Percentiles rank a stretch among this genome's conserved stretches.
phyloP scores from a whole-genome alignment of 192 early-diverging fungal genomes.

The Backusella parvicylindrica region DNA sequence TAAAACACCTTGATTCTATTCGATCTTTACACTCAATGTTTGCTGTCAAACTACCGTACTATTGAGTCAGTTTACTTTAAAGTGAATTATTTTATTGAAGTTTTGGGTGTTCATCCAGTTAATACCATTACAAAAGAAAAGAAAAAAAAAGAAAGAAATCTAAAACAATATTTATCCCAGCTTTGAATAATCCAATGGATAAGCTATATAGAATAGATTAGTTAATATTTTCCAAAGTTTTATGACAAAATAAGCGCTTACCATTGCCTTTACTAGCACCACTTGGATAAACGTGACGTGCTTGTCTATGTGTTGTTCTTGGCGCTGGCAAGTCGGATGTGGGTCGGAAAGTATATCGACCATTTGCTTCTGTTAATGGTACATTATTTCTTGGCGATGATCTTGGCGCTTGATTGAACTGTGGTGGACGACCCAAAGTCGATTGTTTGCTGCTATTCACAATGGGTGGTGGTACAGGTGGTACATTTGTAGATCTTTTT shows the following conservation, averaged over 20 bases:
- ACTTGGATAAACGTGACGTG: constrained; percentile 24
- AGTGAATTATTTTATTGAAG: no score
- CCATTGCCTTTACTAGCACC: constrained; percentile 17
- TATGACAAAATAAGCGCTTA: no score
- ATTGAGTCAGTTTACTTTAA: no score
- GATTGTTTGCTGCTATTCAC: not conserved
- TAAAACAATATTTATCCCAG: not conserved
- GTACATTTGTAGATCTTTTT: not conserved
- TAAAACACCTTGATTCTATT: no score
- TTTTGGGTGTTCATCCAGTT: no score
- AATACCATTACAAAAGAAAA: not conserved
- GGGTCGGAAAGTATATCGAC: constrained; percentile 24
- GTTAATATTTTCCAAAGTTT: not conserved
- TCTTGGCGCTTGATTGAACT: not conserved
- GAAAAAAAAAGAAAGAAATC: no score
- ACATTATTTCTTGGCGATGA: constrained; percentile 2
- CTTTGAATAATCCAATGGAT: constrained; percentile 10
- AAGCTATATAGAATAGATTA: not conserved
- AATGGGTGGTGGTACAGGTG: not conserved
- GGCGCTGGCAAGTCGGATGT: constrained; percentile 16
- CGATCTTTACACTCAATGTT: no score
- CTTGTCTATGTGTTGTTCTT: not conserved
- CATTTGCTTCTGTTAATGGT: constrained; percentile 19
- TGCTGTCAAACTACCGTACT: no score
- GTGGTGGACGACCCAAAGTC: not conserved